Evolutionary conservation across 208 protist genomes (phyloP).

Genomic region (Naegleria fowleri): DNA sequence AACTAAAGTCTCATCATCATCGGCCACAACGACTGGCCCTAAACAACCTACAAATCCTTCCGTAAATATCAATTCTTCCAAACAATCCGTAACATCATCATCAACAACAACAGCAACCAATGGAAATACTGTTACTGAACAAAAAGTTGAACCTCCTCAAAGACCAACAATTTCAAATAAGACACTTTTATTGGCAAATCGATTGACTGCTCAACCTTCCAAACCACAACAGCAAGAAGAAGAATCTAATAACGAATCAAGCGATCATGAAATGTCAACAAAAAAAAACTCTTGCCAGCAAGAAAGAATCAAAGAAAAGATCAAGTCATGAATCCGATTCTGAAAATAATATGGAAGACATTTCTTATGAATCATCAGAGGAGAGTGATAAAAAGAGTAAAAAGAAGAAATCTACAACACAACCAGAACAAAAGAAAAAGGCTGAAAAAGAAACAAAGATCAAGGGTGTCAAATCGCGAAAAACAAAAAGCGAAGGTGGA

Average conservation of each 20-base stretch:
- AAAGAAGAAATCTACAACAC: not conserved
- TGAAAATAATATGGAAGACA: not conserved
- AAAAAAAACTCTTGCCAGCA: not conserved
- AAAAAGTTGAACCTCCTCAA: too few relatives aligned
- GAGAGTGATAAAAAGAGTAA: not conserved
- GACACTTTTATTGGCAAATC: not conserved
- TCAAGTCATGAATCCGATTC: not conserved
- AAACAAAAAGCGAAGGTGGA: not conserved
- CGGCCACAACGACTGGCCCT: not conserved
- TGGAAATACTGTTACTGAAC: too few relatives aligned
- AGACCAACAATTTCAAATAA: not conserved
- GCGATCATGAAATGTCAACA: not conserved
- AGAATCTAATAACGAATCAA: not conserved
- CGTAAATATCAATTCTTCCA: not conserved
- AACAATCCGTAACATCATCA: not conserved
- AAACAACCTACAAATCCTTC: not conserved
- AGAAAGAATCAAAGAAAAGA: not conserved
- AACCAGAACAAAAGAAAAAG: not conserved
- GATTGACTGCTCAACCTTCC: not conserved
- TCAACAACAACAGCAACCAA: too few relatives aligned
- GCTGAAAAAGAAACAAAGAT: not conserved
- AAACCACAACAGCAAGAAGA: not conserved
- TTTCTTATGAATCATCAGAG: not conserved
- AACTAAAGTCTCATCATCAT: not conserved
- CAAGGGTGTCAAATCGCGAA: not conserved